phyloP scores from a whole-genome alignment of 306 rosid species.

The Prunus mume region DNA sequence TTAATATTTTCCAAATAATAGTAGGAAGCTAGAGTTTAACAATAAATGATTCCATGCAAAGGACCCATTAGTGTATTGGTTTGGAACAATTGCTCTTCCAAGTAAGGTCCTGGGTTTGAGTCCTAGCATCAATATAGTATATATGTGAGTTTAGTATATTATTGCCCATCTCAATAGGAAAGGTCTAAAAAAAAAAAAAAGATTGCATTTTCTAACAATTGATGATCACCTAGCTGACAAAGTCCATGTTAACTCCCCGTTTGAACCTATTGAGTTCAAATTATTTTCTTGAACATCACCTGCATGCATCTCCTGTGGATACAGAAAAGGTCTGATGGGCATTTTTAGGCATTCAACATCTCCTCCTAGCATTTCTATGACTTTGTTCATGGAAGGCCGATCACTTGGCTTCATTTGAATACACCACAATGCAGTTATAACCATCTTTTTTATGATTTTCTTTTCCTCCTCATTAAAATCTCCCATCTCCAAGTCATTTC shows the following conservation, averaged over 20 bases:
- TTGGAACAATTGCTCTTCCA: no score
- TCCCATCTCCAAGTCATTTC: not conserved
- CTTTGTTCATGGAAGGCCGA: slow-evolving; percentile 3
- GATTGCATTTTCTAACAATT: no score
- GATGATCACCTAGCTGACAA: slow-evolving; percentile 1
- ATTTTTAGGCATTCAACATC: not conserved
- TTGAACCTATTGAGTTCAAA: not conserved
- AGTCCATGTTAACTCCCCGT: not conserved
- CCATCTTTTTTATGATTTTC: not conserved
- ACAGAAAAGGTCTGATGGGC: not conserved
- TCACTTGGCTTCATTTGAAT: slow-evolving; percentile 11
- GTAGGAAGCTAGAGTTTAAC: no score
- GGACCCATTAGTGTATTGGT: no score
- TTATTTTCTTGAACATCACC: not conserved
- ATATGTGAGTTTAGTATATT: no score
- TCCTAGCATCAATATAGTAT: no score
- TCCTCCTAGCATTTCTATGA: slow-evolving; percentile 12
- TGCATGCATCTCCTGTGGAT: not conserved
- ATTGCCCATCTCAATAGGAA: no score
- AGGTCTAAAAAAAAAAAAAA: no score
- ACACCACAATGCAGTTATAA: slow-evolving; percentile 5
- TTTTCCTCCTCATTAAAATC: not conserved
- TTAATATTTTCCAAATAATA: no score
- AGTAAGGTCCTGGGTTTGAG: no score
- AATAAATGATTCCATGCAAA: no score